Base-by-base conservation (phyloP, 345 rosid species). In the Limnanthes douglasii region DNA sequence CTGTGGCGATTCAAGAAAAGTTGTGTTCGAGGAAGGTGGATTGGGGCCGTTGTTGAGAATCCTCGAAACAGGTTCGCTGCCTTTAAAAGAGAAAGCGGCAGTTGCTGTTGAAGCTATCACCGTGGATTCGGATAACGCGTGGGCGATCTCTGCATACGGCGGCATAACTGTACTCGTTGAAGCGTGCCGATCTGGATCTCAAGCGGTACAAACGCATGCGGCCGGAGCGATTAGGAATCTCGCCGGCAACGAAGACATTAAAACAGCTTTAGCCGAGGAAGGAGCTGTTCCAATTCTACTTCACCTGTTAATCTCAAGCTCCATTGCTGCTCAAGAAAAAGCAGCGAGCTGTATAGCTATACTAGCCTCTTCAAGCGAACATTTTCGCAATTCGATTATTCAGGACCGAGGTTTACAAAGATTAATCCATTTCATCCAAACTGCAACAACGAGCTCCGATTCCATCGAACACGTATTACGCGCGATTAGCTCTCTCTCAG, bases 111-210 rank as follows among this genome's bases (percentile, higher is more conserved):
- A 83, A 44, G 70, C 86, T 0, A 69, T 83, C 21, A 83, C 90
- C 26, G 37, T 61, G 16, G 83, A 78, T 57, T 59, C 68, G 5
- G 90, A 78, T 11, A 72, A 73, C 35, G 73, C 69, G 1, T 78
- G 90, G 86, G 86, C 75, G 4, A 31, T 83, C 39, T 72, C 80
- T 3, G 73, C 86, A 0, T 72, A 78, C 65, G 69, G 86, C 10
- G 90, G 95, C 17, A 64, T 72, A 8, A 18, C 73, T 2, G 35
- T 72, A 0, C 42, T 83, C 32, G 46, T 83, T 31, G 86, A 83
- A 22, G 79, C 86, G 2, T 69, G 77, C 35, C 51, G 68, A 51
- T 72, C 86, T n/a, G 75, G 82, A 6, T 69, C 85, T 0, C 48
- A 40, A 13, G 48, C 48, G 12, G 55, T 66, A 1, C 72, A 74